Evolutionary conservation across 2,329 filamentous ascomycete genomes (phyloP), one percentile per base, ranked within the genome.

Genomic region (Stagonosporopsis tanaceti): DNA sequence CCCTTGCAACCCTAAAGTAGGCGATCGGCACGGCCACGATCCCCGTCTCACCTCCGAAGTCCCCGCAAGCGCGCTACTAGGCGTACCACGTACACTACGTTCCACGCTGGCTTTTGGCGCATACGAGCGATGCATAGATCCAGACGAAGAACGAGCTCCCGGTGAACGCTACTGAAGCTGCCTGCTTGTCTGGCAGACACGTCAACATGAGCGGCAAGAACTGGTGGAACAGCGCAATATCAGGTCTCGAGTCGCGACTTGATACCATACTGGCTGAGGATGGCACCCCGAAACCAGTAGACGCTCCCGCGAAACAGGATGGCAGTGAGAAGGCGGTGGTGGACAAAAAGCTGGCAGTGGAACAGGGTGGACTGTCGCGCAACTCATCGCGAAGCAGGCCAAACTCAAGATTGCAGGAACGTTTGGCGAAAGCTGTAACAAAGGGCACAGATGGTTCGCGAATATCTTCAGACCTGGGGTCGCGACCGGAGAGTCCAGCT

Each of bases 211-310:
- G 71, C 54, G 66, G 66, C 25, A 69, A 71, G 52, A 62, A 64
- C 64, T 76, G 60, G 73, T 70, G 64, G 64, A 68, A 93, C 64
- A 92, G 94, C 77, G 93, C 94, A 62, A 92, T 98, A 59, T 93
- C 93, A 52, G 93, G 93, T 59, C 90, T 99, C 56, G 95, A 99
- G 79, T 96, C 93, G 58, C 88, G 91, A 40, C 85, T 99, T 58
- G 95, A 99, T 76, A 93, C 87, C 47, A 96, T 99, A 57, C 84
- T 99, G 59, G 88, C 92, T 51, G 93, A 97, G 65, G 88, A 91
- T 53, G 87, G 89, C 40, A 77, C 78, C 47, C 80, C 78, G 47
- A 78, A 75, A 59, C 74, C 73, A 53, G 79, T 77, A 56, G 65
- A 80, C 37, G 65, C 75, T 40, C 68, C 74, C 17, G 38, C 56